Base-by-base conservation (phyloP, 805 yeast genomes). In the Yamadazyma endophytica region DNA sequence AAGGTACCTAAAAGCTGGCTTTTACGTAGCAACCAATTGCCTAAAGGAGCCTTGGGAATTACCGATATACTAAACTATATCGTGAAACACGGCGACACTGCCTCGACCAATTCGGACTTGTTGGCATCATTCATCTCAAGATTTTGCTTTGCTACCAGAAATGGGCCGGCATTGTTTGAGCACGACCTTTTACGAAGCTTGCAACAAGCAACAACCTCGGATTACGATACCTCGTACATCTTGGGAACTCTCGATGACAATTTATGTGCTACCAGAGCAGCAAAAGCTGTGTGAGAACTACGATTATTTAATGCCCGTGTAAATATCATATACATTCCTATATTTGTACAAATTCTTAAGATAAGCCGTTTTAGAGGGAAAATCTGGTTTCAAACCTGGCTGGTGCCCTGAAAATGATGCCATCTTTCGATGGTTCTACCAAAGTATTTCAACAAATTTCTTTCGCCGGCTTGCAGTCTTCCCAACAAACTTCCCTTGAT, bases 391-490 rank as follows among this genome's bases (percentile, higher is more conserved):
- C n/a, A n/a, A n/a, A n/a, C n/a, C n/a, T n/a, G n/a, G n/a, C n/a
- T n/a, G n/a, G n/a, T n/a, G 21, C 33, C 33, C 12, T 30, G 33
- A 16, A 31, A 31, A 21, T 41, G 44, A 42, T 32, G 56, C 58
- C 43, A 55, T 40, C 46, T 38, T 28, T 51, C 54, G 15, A 48
- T 38, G 13, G 27, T 33, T 19, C 54, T 38, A 1, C 56, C 56
- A 31, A 42, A 43, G 15, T 33, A 34, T 16, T 38, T 27, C 15
- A 43, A 27, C 17, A 28, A 20, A 24, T 50, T 50, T 21, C 47
- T 34, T 14, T 39, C 42, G 1, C 50, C 54, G 7, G 49, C 51
- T 13, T 33, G 33, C 41, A 35, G 31, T 24, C 34, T 38, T 7
- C 55, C 55, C 9, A 50, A 36, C 8, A 43, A 29, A 23, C 40